Evolutionary conservation across 345 rosid species (phyloP), one percentile per base, ranked within the genome.

Genomic region (Eucalyptus viminalis): DNA sequence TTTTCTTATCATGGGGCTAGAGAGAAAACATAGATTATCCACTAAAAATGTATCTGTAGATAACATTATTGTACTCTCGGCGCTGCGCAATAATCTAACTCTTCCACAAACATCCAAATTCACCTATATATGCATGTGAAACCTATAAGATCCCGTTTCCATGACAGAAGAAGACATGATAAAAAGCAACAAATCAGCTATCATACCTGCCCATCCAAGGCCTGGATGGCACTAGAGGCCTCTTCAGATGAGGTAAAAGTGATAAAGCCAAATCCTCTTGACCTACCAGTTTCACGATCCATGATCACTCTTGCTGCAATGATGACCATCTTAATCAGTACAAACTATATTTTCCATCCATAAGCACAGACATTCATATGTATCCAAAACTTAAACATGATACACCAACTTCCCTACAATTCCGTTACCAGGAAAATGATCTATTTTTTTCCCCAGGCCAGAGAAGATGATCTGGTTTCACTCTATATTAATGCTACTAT

Each of bases 211-310:
- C 99, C 99, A 93, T 98, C 99, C 95, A 97, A 90, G 88, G 98
- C 99, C 90, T 98, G 99, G 67, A 97, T 91, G 88, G 99, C 98
- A 93, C 93, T 92, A 47, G 97, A 94, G n/a, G 99, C 99, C 65
- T 93, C 98, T 91, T 96, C 99, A 4, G 89, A 80, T 60, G 95
- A 92, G 11, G 93, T 91, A 89, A 88, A 98, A 45, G 98, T 98
- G 76, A 97, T 89, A 90, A 96, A 97, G 31, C 97, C 99, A 94
- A 97, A 97, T 86, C 99, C 99, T 91, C 98, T 97, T 24, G 99
- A 98, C 88, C 97, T 94, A 72, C 99, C 98, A 49, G 96, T 94
- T 62, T 97, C 99, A 87, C 99, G 97, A 90, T 97, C 98, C 92
- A 93, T n/a, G 89, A 97, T 97, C 80, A 97, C 94, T 93, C 95